Base-by-base conservation (phyloP, 2,329 filamentous ascomycete genomes). In the Cordyceps militaris region DNA sequence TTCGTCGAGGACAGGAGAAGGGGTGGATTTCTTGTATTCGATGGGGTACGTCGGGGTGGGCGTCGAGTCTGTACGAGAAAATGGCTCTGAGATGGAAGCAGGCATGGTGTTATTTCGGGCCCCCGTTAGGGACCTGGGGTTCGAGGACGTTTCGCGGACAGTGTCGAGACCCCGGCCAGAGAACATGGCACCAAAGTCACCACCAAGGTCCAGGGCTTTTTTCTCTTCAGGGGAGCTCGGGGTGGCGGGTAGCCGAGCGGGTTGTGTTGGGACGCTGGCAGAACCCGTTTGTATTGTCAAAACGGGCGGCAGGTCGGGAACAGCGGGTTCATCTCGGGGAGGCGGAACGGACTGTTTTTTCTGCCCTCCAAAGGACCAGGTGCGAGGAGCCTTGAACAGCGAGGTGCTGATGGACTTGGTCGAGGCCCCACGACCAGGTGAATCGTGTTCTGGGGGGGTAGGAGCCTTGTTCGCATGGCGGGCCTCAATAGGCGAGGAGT, bases 121-220 rank as follows among this genome's bases (percentile, higher is more conserved):
- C 4, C 71, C 74, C 1, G 79, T 79, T 57, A 81, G 67, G 32
- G 77, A 76, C 7, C 79, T 74, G 26, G 73, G 71, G 19, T 71
- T 69, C 4, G 70, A 67, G 9, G 67, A 62, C 11, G 69, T 69
- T 34, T 75, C 73, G 21, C 72, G 76, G 57, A 79, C 60, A 4
- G 79, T 80, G n/a, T 71, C 71, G 50, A 76, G 72, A 63, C 79
- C 80, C 23, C 76, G 72, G n/a, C 71, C 73, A 11, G 73, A 72
- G 42, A 84, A 74, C 77, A 84, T 81, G 57, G 75, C 80, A 59
- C 78, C 75, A 61, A 84, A 81, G 63, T 84, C 81, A 48, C 80
- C 77, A 16, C 82, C 82, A 49, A 85, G 66, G 63, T 84, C 81
- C 16, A 84, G 64, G 42, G 56, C 75, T 64, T 28, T 72, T 68